These are phyloP conservation scores for Diplocarpon mali DNA, from an alignment of 2,329 filamentous ascomycete species.

Conservation along the genomic window DNA sequence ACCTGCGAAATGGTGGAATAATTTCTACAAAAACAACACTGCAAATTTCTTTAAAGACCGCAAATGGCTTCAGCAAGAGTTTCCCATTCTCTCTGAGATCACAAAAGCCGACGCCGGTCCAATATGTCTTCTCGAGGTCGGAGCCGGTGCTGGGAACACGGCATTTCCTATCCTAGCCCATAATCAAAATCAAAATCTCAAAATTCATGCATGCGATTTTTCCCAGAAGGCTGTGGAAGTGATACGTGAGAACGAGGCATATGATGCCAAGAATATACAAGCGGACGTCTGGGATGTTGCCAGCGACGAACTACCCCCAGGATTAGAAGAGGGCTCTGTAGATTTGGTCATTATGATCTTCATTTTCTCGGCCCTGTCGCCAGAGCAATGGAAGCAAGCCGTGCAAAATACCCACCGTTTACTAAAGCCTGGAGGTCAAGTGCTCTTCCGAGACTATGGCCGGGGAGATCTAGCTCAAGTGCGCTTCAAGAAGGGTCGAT, in stretches of 20 bases:
- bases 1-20: constrained; percentile 94
- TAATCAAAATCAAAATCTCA: constrained; percentile 73
- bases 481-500: constrained; percentile 89
- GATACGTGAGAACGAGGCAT: constrained; percentile 71
- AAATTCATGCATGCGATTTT: constrained; percentile 90
- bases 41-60: constrained; percentile 98
- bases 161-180: constrained; percentile 80
- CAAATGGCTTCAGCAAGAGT: constrained; percentile 95
- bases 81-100: constrained; percentile 72
- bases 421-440: constrained; percentile 83
- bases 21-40: constrained; percentile 96
- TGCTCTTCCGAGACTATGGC: constrained; percentile 94
- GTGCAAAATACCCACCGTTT: constrained; percentile 71
- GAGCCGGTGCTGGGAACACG: constrained; percentile 91
- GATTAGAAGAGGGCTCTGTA: constrained; percentile 64
- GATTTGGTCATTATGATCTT: constrained; percentile 94
- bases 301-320: constrained; percentile 61
- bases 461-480: constrained; percentile 93
- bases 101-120: constrained; percentile 59
- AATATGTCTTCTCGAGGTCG: constrained; percentile 73
- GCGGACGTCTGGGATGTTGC: constrained; percentile 95
- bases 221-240: constrained; percentile 91
- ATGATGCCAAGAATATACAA: constrained; percentile 60
- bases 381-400: constrained; percentile 72
- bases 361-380: constrained; percentile 87